phyloP scores from a whole-genome alignment of 371 early-diverging fungal genomes.

The Batrachochytrium dendrobatidis region DNA sequence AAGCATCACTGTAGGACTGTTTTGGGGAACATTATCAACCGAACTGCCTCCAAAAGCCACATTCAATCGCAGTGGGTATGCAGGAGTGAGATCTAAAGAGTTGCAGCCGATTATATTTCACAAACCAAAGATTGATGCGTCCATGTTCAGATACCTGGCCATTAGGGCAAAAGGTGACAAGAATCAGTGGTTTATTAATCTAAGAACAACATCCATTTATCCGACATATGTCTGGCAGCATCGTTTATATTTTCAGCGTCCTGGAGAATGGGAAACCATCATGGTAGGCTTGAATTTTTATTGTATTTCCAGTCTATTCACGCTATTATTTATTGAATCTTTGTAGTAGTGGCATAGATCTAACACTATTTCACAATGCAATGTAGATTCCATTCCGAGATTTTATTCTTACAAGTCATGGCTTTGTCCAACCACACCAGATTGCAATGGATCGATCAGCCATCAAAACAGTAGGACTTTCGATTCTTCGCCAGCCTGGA shows the following conservation, averaged over 20 bases:
- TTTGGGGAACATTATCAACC: constrained; percentile 73
- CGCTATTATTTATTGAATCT: too few species aligned
- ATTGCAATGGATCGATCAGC: constrained; percentile 73
- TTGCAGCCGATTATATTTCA: constrained; percentile 59
- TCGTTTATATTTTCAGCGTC: constrained; percentile 71
- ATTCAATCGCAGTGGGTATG: constrained; percentile 83
- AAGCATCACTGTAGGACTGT: constrained; percentile 40
- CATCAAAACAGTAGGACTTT: constrained; percentile 83
- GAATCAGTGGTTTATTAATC: constrained; percentile 78
- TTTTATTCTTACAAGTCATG: constrained; percentile 84
- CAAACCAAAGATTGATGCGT: constrained; percentile 78
- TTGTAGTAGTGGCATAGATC: too few species aligned
- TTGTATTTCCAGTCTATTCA: not conserved
- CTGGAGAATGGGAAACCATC: constrained; percentile 87
- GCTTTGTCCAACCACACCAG: constrained; percentile 71
- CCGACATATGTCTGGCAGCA: constrained; percentile 87
- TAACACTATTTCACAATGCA: too few species aligned
- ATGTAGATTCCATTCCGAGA: constrained; percentile 79
- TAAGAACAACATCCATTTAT: constrained; percentile 75
- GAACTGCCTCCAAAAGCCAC: constrained; percentile 65
- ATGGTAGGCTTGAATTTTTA: constrained; percentile 56
- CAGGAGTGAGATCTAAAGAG: constrained; percentile 73
- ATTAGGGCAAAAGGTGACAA: constrained; percentile 71
- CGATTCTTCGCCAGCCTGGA: constrained; percentile 72
- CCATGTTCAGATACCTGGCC: constrained; percentile 74